Base-by-base conservation (phyloP, 306 rosid genomes). In the Biancaea sappan region DNA sequence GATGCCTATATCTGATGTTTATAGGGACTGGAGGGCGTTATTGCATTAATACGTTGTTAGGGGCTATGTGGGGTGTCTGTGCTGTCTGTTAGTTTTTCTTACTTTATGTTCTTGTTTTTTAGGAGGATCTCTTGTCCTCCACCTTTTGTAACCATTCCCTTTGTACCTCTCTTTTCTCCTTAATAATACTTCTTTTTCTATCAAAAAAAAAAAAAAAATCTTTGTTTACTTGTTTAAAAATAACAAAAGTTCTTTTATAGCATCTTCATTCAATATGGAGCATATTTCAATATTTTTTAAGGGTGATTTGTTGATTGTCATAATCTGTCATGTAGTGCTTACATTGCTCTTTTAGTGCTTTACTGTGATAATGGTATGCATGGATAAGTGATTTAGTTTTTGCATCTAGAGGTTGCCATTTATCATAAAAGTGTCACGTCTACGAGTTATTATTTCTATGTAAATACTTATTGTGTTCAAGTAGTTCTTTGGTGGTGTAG, bases 401-500 rank as follows among this genome's bases (percentile, higher is more conserved):
- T 65, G 64, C 43, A 25, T 62, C 12, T 47, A 63, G 61, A 68
- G 48, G 8, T 67, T 21, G 7, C 47, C 21, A 28, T n/a, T 60
- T 66, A 10, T 34, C 53, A 69, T 50, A 34, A 28, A 38, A 65
- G 64, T 72, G 28, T 25, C 16, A 26, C 52, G 57, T 31, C 71
- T 82, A 25, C 74, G 25, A 63, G 44, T 74, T 59, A 38, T 57
- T 13, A 25, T 35, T 64, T 25, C 48, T 70, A 24, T 62, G 26
- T 41, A 22, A 19, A 53, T 58, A 57, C 68, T 51, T 41, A 52
- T 58, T 37, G n/a, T 46, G 1, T 47, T 26, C 65, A 24, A 53
- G 43, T 35, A 34, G 5, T 58, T 71, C 35, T 47, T 53, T 73
- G 71, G 44, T 59, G 38, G 58, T 74, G 29, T 51, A 61, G 61